Base-by-base conservation (phyloP, 768 basidiomycete species). In the Rossbeevera mucosa region DNA sequence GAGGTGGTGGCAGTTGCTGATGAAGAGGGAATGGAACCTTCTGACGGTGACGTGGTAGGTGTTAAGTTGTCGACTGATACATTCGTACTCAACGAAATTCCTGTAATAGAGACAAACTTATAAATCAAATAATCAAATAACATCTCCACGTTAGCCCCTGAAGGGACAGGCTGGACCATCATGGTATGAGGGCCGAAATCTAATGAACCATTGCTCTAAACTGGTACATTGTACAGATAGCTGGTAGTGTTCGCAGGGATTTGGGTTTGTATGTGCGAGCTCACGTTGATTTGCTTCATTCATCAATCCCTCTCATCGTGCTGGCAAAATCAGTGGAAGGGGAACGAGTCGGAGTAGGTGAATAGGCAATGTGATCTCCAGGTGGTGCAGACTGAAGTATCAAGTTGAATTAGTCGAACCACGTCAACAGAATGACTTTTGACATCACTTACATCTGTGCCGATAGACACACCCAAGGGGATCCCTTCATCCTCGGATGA, bases 51-150 rank as follows among this genome's bases (percentile, higher is more conserved):
- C 0, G 25, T 26, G 12, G 36, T 25, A 12, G 31, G 28, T 13
- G 38, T 38, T 25, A n/a, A 30, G 2, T 11, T 47, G 3, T 0
- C 22, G 2, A 21, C 40, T n/a, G 59, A 40, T 2, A 22, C 11
- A 22, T 53, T 30, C 30, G 21, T 52, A 16, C 59, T 61, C 44
- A 13, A 41, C 7, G 20, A 14, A 47, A 36, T 4, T 25, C 2
- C 4, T 16, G 22, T 59, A 52, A 8, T 16, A 12, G 18, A 22
- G 18, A 51, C 58, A 2, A 24, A 60, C 57, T 52, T 59, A 24
- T 62, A 62, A 38, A 62, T 43, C 3, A 59, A 21, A 42, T 62
- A 62, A 21, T 61, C 59, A 8, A 60, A 60, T 7, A 59, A n/a
- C 2, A 60, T 56, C 31, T 56, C 47, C 22, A 59, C 40, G 0